These are phyloP conservation scores for Monosporascus sp. DNA, from an alignment of 2,329 filamentous ascomycete species.

Conservation along the genomic window DNA sequence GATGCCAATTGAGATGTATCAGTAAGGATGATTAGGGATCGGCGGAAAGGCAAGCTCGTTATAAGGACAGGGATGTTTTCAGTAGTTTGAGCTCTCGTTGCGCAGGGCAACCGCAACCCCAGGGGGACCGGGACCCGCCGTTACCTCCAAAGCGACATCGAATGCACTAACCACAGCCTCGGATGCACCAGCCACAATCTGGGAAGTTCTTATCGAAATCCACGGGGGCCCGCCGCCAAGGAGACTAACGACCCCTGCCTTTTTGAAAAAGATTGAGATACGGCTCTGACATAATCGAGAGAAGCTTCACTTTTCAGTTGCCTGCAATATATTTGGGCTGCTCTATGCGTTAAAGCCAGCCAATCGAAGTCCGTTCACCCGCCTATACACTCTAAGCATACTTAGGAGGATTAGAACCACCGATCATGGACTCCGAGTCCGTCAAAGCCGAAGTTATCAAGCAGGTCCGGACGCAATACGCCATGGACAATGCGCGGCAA, in stretches of 20 bases:
- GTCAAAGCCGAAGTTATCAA: slow-evolving; percentile 60
- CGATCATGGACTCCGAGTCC: slow-evolving; percentile 51
- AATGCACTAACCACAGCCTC: background rate
- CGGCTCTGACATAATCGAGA: background rate
- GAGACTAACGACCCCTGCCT: background rate
- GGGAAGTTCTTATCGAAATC: background rate
- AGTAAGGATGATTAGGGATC: too few relatives aligned
- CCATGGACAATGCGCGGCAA: slow-evolving; percentile 61
- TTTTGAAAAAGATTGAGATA: background rate
- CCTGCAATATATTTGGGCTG: background rate
- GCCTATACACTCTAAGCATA: background rate
- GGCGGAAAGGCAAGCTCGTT: background rate
- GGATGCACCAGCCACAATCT: background rate
- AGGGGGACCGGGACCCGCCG: background rate
- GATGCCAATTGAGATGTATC: too few relatives aligned
- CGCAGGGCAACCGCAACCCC: slow-evolving; percentile 1
- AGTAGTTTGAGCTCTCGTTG: background rate
- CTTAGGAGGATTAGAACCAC: background rate
- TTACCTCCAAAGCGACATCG: background rate
- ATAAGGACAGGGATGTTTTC: background rate
- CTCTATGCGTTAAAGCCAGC: background rate
- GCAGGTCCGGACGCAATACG: slow-evolving; percentile 59
- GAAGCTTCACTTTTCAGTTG: background rate
- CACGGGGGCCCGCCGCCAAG: background rate
- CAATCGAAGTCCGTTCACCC: background rate